Evolutionary conservation across 164 flowering plant species (phyloP).

Genomic region (Vitis rupestris): DNA sequence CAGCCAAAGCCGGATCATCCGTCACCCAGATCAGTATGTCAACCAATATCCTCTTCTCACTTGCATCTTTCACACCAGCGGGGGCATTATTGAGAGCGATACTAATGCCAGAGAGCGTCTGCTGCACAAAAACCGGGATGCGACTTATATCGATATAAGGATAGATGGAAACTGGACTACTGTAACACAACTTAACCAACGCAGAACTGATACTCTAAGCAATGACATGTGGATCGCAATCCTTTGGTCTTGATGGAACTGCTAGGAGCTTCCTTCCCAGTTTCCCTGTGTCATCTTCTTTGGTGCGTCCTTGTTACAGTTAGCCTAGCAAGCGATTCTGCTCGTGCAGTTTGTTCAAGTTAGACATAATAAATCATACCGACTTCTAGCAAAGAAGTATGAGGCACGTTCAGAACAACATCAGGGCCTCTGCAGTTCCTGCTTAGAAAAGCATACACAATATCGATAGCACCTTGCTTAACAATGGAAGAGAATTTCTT

Average conservation of each 20-base stretch:
- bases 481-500: constrained; percentile 12
- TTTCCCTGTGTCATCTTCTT: too few species aligned
- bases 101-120: constrained; percentile 85
- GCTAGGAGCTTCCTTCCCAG: too few species aligned
- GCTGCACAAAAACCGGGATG: constrained; percentile 58
- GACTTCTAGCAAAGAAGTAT: constrained; percentile 18
- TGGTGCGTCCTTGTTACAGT: too few species aligned
- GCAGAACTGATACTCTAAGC: constrained; percentile 86
- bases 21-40: constrained; percentile 94
- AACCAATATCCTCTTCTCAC: constrained; percentile 91
- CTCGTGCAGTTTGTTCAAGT: neutral
- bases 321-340: too few species aligned
- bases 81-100: constrained; percentile 89
- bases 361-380: constrained; percentile 24
- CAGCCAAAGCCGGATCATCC: constrained; percentile 92
- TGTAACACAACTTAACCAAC: constrained; percentile 56
- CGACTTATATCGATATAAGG: constrained; percentile 81
- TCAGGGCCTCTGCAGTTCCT: constrained; percentile 24
- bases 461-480: constrained; percentile 21
- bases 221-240: constrained; percentile 67
- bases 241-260: constrained; percentile 32
- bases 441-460: constrained; percentile 22
- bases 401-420: constrained; percentile 22
- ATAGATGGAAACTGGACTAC: constrained; percentile 74
- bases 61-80: constrained; percentile 90